Conservation (phyloP, 2,329 filamentous ascomycete species). For the Stagonosporopsis chrysanthemi region DNA sequence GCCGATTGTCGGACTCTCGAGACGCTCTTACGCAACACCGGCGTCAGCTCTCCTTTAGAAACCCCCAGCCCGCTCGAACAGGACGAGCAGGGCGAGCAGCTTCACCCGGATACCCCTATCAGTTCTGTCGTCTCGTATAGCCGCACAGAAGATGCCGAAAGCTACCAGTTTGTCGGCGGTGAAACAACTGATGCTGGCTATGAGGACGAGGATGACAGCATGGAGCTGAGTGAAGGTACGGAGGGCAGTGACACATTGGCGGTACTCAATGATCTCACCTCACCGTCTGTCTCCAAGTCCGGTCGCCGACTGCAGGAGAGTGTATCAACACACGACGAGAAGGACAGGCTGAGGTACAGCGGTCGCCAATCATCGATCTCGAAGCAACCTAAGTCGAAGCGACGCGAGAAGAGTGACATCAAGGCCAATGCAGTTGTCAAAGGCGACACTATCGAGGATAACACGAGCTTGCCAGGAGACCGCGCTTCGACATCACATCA, state of each 20-base stretch:
- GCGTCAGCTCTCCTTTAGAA: background rate
- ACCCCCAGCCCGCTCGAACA: background rate
- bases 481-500: background rate
- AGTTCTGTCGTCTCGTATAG: background rate
- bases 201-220: conserved; percentile 28
- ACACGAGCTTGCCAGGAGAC: background rate
- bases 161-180: conserved; percentile 1
- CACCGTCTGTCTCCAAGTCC: background rate
- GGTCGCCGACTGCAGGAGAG: conserved; percentile 5
- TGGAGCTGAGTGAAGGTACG: conserved; percentile 24
- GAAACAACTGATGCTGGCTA: conserved; percentile 23
- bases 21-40: conserved; percentile 19
- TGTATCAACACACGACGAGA: conserved; percentile 7
- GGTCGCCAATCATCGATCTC: background rate
- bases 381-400: background rate
- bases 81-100: background rate
- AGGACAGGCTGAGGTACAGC: conserved; percentile 1
- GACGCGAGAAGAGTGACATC: background rate
- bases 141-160: background rate
- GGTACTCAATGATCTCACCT: background rate
- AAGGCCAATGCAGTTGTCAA: background rate
- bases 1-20: conserved; percentile 23
- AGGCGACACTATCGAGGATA: background rate
- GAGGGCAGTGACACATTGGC: background rate
- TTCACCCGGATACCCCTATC: background rate